phyloP scores from a whole-genome alignment of 371 early-diverging fungal genomes.

The Lichtheimia ornata region DNA sequence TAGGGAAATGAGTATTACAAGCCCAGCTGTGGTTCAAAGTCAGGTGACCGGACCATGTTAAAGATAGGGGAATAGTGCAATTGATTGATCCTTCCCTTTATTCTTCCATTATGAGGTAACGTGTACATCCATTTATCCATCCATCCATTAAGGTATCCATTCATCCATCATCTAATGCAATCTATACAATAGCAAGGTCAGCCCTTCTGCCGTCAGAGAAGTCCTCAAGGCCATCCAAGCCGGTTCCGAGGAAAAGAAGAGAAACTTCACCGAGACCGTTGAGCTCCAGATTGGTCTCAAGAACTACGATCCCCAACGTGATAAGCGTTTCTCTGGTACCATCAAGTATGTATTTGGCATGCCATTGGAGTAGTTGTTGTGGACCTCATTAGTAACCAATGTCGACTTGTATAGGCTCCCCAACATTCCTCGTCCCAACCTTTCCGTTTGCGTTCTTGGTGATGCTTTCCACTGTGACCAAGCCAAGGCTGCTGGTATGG shows the following conservation, averaged over 20 bases:
- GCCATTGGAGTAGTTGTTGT: too few species aligned
- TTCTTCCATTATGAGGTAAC: constrained; percentile 10
- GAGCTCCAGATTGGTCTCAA: constrained; percentile 98
- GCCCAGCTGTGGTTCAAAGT: too few species aligned
- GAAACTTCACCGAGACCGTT: constrained; percentile 95
- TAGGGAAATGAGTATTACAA: too few species aligned
- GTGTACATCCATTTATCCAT: constrained; percentile 7
- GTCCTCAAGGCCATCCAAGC: constrained; percentile 68
- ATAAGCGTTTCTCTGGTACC: constrained; percentile 99
- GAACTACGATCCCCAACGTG: constrained; percentile 99
- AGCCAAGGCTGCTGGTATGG: constrained; percentile 92
- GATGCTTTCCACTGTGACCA: constrained; percentile 96
- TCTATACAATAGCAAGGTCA: constrained; percentile 71
- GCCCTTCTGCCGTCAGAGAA: constrained; percentile 87
- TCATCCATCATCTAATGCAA: constrained; percentile 5
- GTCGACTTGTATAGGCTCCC: constrained; percentile 14
- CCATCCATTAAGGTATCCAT: constrained; percentile 1
- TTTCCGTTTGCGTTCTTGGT: constrained; percentile 94
- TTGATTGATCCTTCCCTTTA: constrained; percentile 9
- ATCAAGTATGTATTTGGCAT: constrained; percentile 60
- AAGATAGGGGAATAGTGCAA: too few species aligned
- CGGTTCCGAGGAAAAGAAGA: constrained; percentile 84
- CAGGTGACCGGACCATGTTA: too few species aligned
- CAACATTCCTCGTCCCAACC: constrained; percentile 88
- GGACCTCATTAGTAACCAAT: not conserved